Percentiles rank a stretch among this genome's conserved stretches.
phyloP scores from a whole-genome alignment of 768 basidiomycete species.

The Exidia glandulosa region DNA sequence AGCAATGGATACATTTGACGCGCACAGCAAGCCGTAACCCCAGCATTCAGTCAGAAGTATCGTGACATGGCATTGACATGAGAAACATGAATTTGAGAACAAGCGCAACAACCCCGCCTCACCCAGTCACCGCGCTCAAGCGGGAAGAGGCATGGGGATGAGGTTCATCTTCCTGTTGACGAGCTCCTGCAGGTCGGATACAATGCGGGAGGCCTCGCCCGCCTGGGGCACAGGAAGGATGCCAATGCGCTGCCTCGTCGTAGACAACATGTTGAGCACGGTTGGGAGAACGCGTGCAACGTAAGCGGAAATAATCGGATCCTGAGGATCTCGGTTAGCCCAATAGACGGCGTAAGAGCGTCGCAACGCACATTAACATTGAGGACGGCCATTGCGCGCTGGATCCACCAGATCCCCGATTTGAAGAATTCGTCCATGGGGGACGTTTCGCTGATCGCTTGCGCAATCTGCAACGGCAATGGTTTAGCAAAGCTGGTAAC shows the following conservation, averaged over 20 bases:
- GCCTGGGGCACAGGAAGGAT: conserved; percentile 57
- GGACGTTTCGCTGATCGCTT: conserved; percentile 61
- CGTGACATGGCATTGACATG: conserved; percentile 1
- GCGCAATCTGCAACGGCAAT: conserved; percentile 47
- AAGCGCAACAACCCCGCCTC: background rate
- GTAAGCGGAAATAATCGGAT: conserved; percentile 74
- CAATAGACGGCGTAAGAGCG: background rate
- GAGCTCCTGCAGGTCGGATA: conserved; percentile 67
- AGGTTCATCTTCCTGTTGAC: conserved; percentile 32
- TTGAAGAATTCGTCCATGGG: conserved; percentile 76
- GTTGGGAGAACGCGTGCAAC: conserved; percentile 71
- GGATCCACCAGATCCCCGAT: conserved; percentile 77
- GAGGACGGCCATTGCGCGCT: conserved; percentile 57
- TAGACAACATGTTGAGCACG: conserved; percentile 64
- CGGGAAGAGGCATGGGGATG: too few species aligned
- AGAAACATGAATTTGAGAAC: conserved; percentile 23
- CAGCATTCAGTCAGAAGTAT: background rate
- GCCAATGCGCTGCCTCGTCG: conserved; percentile 67
- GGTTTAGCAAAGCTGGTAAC: background rate
- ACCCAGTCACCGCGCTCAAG: background rate
- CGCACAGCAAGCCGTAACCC: background rate
- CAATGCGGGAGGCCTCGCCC: conserved; percentile 55
- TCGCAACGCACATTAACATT: conserved; percentile 50
- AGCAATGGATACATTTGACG: background rate
- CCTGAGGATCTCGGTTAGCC: conserved; percentile 28